Base-by-base conservation (phyloP, 495 filamentous ascomycete genomes). In the Tetracladium setigerum region DNA sequence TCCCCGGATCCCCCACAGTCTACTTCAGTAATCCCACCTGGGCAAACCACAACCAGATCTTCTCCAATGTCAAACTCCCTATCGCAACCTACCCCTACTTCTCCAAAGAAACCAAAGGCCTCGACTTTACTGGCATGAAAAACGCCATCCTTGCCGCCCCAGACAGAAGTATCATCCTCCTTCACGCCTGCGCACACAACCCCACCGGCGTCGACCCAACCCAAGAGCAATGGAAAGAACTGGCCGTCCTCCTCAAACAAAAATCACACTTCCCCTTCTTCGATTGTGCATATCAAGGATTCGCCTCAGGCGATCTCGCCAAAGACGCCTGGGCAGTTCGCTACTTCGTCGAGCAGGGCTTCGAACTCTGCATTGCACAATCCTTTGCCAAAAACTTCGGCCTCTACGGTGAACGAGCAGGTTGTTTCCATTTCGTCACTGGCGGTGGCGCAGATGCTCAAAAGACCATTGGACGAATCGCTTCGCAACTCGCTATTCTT, bases 351-450 rank as follows among this genome's bases (percentile, higher is more conserved):
- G 81, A 88, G 57, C 80, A 94, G 63, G 94, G 92, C 37, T 96
- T 97, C 71, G 92, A 99, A 74, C 77, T 96, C 30, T 85, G 89
- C 58, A 78, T 97, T 46, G 94, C 92, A 5, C 91, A 99, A 72
- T 91, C 85, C 17, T 99, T 95, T 64, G 90, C 92, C 52, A 98
- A 99, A 77, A 99, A 99, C 77, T 95, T 99, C 60, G 92, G 92
- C 50, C 76, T 99, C 16, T 99, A 99, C 64, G 91, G 91, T 52
- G 84, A 99, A 74, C 87, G 92, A 54, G 89, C 88, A 4, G 92
- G 92, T 30, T 90, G 86, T 58, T 99, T 97, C 83, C 92, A 99
- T 65, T 92, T 88, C 60, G 83, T 99, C 38, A 84, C 89, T 1
- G 68, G 81, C 0, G 83, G 91, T 0, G 74, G 79, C 0, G 40